A percentile compares a stretch with the other conserved stretches of the same genome.
Conservation (phyloP, 768 basidiomycete species). For the Boletellus emodensis region DNA sequence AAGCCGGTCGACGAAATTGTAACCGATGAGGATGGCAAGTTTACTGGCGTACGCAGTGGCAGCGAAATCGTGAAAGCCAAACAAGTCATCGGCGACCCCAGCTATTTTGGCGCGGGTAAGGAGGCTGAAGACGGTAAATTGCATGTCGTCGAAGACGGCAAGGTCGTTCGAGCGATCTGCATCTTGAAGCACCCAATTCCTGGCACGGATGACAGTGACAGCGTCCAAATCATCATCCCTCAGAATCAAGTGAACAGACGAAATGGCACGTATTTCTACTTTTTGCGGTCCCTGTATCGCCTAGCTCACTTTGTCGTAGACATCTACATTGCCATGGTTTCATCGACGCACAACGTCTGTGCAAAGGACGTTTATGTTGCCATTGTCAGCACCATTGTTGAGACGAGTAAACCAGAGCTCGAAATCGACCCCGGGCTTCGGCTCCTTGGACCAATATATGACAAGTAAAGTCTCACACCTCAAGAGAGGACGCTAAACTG, state of each 20-base stretch:
- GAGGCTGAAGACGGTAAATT: constrained; percentile 67
- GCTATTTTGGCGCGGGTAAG: constrained; percentile 85
- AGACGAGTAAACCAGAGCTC: constrained; percentile 85
- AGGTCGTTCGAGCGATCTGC: constrained; percentile 95
- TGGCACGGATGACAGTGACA: constrained; percentile 93
- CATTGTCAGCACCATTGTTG: constrained; percentile 97
- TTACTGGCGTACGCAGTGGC: constrained; percentile 87
- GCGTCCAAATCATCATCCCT: constrained; percentile 95
- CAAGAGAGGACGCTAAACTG: neutral
- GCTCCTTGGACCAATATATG: constrained; percentile 87
- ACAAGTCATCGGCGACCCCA: constrained; percentile 96
- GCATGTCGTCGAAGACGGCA: constrained; percentile 87
- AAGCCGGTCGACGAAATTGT: constrained; percentile 91
- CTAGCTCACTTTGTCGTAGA: constrained; percentile 46
- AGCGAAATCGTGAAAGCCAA: constrained; percentile 94
- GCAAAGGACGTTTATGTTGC: constrained; percentile 94
- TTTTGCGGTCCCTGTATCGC: neutral
- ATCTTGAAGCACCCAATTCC: constrained; percentile 98
- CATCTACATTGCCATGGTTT: constrained; percentile 98
- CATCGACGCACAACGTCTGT: constrained; percentile 95
- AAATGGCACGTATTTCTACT: constrained; percentile 61
- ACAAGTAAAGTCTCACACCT: constrained; percentile 61
- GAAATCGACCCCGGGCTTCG: constrained; percentile 92
- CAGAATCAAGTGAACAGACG: constrained; percentile 94
- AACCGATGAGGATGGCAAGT: constrained; percentile 80